Percentiles rank a stretch among this genome's conserved stretches.
Conservation (phyloP, 768 basidiomycete species). For the Hemileccinum impolitum region DNA sequence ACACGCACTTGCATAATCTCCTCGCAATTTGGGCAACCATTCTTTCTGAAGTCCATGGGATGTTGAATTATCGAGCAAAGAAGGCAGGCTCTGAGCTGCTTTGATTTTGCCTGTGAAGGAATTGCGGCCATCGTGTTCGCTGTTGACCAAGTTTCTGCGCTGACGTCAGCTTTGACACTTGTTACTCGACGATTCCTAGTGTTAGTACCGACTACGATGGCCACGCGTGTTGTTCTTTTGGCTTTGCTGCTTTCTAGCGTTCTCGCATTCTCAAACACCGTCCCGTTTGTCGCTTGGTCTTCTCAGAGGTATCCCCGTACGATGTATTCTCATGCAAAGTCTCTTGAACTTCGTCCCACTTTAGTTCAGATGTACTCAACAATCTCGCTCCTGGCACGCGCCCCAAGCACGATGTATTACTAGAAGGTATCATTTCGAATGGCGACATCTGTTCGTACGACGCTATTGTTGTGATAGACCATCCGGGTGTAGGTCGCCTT, state of each 20-base stretch:
- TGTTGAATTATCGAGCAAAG: slow-evolving; percentile 90
- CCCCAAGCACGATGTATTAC: slow-evolving; percentile 32
- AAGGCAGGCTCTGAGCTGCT: slow-evolving; percentile 84
- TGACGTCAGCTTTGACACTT: slow-evolving; percentile 20
- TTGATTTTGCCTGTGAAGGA: slow-evolving; percentile 60
- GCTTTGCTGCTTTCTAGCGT: slow-evolving; percentile 41
- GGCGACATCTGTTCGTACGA: slow-evolving; percentile 60
- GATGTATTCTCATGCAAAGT: neutral
- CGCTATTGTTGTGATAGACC: slow-evolving; percentile 64
- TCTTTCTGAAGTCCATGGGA: slow-evolving; percentile 75
- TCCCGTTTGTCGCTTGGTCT: slow-evolving; percentile 70
- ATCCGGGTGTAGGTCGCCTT: slow-evolving; percentile 58
- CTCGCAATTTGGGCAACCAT: slow-evolving; percentile 97
- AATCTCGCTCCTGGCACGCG: slow-evolving; percentile 35
- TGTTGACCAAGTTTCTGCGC: neutral
- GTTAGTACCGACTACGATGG: slow-evolving; percentile 35
- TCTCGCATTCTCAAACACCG: slow-evolving; percentile 58
- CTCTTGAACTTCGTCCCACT: neutral
- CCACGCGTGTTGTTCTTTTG: slow-evolving; percentile 39
- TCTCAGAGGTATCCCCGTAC: slow-evolving; percentile 48
- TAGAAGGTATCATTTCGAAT: slow-evolving; percentile 42
- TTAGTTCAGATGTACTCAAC: slow-evolving; percentile 50
- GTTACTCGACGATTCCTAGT: neutral
- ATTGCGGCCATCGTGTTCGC: slow-evolving; percentile 39
- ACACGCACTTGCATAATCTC: slow-evolving; percentile 81